Conservation (phyloP, 1,284 basidiomycete genomes). For the Cryptococcus neoformans region DNA sequence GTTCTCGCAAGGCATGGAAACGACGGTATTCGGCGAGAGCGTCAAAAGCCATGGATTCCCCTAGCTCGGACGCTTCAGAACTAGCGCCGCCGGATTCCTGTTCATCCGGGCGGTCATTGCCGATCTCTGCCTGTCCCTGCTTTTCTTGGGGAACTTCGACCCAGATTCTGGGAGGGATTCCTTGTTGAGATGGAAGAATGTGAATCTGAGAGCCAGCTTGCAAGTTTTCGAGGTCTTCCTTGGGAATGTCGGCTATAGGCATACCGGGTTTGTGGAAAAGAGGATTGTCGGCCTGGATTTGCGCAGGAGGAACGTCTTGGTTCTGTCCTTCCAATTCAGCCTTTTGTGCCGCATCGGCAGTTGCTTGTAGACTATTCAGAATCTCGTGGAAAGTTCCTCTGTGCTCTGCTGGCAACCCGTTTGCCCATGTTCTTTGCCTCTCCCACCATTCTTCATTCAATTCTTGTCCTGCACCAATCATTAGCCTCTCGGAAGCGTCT, state of each 20-base stretch:
- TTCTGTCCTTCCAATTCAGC: neutral
- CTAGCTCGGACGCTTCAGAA: neutral
- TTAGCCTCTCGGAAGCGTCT: neutral
- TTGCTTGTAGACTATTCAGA: neutral
- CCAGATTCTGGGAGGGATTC: neutral
- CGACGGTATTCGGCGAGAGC: neutral
- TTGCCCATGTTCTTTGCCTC: neutral
- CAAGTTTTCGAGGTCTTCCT: neutral
- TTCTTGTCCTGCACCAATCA: neutral
- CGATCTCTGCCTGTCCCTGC: neutral
- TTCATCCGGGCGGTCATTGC: no score
- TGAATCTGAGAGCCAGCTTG: no score
- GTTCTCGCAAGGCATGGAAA: neutral
- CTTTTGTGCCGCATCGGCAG: neutral
- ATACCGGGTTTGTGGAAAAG: neutral
- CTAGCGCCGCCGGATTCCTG: no score
- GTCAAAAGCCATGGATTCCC: neutral
- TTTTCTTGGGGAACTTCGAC: neutral
- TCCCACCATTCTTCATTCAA: neutral
- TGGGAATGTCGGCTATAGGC: neutral
- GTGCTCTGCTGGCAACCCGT: neutral
- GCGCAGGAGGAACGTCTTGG: neutral
- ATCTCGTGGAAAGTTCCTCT: neutral
- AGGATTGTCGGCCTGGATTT: neutral
- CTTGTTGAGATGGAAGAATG: neutral